Base-by-base conservation (phyloP, 2,329 filamentous ascomycete species). In the Alternaria alternata region DNA sequence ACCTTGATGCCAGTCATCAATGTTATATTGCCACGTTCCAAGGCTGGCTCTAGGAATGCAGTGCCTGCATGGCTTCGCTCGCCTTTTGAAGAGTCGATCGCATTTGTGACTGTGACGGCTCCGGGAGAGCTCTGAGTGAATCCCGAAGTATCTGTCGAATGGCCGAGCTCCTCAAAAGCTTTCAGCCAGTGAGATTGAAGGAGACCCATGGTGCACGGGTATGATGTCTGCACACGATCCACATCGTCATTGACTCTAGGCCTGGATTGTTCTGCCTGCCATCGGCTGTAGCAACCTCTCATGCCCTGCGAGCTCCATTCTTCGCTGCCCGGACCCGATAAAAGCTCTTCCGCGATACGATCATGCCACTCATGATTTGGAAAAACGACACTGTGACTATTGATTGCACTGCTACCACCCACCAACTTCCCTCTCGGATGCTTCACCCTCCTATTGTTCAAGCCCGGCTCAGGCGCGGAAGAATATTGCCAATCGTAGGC, bases 21-120 rank as follows among this genome's bases (percentile, higher is more conserved):
- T 18, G 46, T 57, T 26, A 67, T 57, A 39, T 67, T 70, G 24
- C 59, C 64, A 47, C 64, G 46, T 54, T 59, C 49, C 34, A 72
- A 48, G 14, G 66, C 61, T 44, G 66, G 57, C 18, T 68, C 64
- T 41, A 70, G 20, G 48, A 63, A 70, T 22, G 66, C 64, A 18
- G 57, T 63, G 14, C 57, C 67, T 46, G 62, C 67, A 55, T 70
- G 66, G 22, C 67, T 70, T 43, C 66, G 52, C 49, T 70, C 67
- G 12, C 60, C 66, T 34, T 58, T 70, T 7, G 58, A 52, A 16
- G 60, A 39, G 28, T 67, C 64, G 6, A 70, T 54, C 12, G 67
- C 65, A 61, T 68, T 68, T 12, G 64, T 59, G 51, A 65, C 47
- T 24, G 62, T 68, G 18, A 67, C 57, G 24, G 64, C 65, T 28